Conservation (phyloP, 345 rosid species). For the Leavenworthia alabamica region DNA sequence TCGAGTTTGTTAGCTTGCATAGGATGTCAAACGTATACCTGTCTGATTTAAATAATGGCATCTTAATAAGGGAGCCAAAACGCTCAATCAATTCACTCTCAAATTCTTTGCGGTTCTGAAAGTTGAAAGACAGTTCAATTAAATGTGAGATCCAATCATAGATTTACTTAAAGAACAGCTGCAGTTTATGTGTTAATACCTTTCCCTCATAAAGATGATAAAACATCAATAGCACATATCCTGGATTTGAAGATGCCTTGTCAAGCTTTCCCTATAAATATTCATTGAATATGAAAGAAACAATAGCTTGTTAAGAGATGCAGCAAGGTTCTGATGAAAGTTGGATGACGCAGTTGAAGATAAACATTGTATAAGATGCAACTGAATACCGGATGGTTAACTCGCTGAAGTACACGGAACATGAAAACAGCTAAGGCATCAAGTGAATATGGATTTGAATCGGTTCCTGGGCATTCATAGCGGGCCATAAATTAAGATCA, state of each 20-base stretch:
- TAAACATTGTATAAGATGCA: slow-evolving; percentile 1
- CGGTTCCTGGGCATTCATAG: slow-evolving; percentile 51
- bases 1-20: neutral
- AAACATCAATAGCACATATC: slow-evolving; percentile 91
- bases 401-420: slow-evolving; percentile 84
- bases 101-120: slow-evolving; percentile 73
- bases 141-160: neutral
- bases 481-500: neutral
- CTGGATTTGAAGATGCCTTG: slow-evolving; percentile 74
- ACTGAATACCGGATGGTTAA: slow-evolving; percentile 71
- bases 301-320: slow-evolving; percentile 9
- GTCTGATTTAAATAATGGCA: slow-evolving; percentile 76
- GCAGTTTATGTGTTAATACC: slow-evolving; percentile 38
- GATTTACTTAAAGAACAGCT: neutral
- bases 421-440: slow-evolving; percentile 90
- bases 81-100: slow-evolving; percentile 84
- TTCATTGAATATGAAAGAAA: slow-evolving; percentile 16
- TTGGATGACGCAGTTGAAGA: slow-evolving; percentile 3
- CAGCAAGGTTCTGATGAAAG: neutral
- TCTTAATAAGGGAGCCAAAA: slow-evolving; percentile 80
- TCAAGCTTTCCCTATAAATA: slow-evolving; percentile 86
- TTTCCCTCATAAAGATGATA: slow-evolving; percentile 95
- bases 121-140: neutral
- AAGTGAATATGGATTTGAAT: slow-evolving; percentile 79
- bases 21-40: slow-evolving; percentile 40